A percentile compares a stretch with the other conserved stretches of the same genome.
These are phyloP conservation scores for Metschnikowia lunata DNA, from an alignment of 805 yeast species.

Conservation along the genomic window DNA sequence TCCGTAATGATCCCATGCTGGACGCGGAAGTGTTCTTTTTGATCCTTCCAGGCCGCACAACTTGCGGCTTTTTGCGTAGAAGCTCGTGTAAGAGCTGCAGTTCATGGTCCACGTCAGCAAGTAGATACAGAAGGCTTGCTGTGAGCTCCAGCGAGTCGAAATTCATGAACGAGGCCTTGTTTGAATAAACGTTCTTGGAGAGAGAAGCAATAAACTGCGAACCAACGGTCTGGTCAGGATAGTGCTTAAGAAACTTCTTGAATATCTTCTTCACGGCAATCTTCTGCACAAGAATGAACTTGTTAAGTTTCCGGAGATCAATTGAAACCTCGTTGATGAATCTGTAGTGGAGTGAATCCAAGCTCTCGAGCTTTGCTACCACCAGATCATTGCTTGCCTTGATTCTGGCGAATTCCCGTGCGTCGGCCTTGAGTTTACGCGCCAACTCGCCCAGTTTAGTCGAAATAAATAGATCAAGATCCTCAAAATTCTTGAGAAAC, in stretches of 20 bases:
- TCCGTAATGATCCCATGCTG: slow-evolving; percentile 6
- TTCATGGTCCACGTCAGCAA: slow-evolving; percentile 13
- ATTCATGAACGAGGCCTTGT: slow-evolving; percentile 54
- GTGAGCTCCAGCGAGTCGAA: slow-evolving; percentile 59
- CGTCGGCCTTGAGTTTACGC: slow-evolving; percentile 39
- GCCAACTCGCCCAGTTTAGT: slow-evolving; percentile 65
- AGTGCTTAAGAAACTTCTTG: slow-evolving; percentile 59
- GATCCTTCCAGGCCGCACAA: neutral
- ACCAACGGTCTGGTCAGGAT: slow-evolving; percentile 22
- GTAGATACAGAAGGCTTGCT: slow-evolving; percentile 32
- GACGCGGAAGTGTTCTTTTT: slow-evolving; percentile 8
- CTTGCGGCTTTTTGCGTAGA: slow-evolving; percentile 8
- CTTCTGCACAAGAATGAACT: slow-evolving; percentile 68
- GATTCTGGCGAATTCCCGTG: slow-evolving; percentile 17
- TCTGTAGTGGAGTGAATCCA: slow-evolving; percentile 29
- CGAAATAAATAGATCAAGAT: slow-evolving; percentile 56
- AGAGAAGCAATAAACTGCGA: slow-evolving; percentile 30
- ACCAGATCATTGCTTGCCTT: slow-evolving; percentile 8
- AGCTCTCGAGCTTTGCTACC: slow-evolving; percentile 13
- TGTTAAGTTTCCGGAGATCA: slow-evolving; percentile 58
- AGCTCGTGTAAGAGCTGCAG: slow-evolving; percentile 12
- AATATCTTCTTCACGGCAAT: slow-evolving; percentile 69
- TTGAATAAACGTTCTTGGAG: slow-evolving; percentile 33
- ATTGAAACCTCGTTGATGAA: slow-evolving; percentile 39
- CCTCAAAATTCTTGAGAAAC: slow-evolving; percentile 57